Evolutionary conservation across 768 basidiomycete species (phyloP), one percentile per base, ranked within the genome.

Genomic region (Auricularia heimuer): DNA sequence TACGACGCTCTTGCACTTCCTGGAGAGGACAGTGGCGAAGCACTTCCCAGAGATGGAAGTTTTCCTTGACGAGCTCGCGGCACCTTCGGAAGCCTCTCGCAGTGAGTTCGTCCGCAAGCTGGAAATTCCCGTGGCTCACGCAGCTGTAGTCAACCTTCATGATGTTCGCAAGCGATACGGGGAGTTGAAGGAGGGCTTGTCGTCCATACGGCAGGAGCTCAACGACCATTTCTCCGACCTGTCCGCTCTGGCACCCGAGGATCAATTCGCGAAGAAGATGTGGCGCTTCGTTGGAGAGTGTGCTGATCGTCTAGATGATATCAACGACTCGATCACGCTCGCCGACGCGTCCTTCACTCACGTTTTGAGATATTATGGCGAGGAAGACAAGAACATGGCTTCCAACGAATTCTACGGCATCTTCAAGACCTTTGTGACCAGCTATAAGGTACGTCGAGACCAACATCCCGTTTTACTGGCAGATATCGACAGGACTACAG

Each of bases 341-440:
- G 94, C 96, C 1, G 91, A 94, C 33, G 81, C 88, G 1, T 86
- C 85, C 0, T 94, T 94, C 72, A 81, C 82, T 39, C 92, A 96
- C 67, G 94, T 93, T 18, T 82, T 96, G 66, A 86, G 81, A 65
- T 96, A 93, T 72, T 99, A 90, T 71, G 94, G 95, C 11, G 97
- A 99, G 75, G 95, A 97, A 45, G 88, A 92, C 69, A 90, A 88
- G 75, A 89, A 80, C 67, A 86, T 89, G 84, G 77, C 88, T 61
- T 92, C 94, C 0, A 81, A 89, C 3, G 96, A 98, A 71, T 99
- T 98, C 78, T 99, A 93, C 76, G 93, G 87, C 12, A 87, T 96
- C 70, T 98, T 98, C 84, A 94, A 97, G 77, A 97, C 92, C 1
- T 99, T 99, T 70, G 84, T 95, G 34, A 95, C 89, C 0, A 96